Conservation (phyloP, 2,329 filamentous ascomycete species). For the Aureobasidium leucospermi region DNA sequence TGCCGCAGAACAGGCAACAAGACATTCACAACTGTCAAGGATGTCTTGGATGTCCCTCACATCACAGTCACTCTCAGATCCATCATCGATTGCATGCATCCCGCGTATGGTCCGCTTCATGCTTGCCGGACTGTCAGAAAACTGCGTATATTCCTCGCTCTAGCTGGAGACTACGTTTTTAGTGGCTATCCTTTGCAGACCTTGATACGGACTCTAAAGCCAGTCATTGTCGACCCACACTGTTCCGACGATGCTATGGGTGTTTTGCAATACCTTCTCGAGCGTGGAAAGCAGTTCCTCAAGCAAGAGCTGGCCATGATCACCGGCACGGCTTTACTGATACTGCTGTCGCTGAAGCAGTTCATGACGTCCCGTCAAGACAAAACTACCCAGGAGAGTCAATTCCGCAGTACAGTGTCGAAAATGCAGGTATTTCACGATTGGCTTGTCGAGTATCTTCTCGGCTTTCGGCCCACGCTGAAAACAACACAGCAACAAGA, state of each 20-base stretch:
- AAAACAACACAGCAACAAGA: conserved; percentile 28
- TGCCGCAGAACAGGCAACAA: conserved; percentile 65
- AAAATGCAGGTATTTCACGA: conserved; percentile 68
- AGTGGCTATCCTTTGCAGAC: conserved; percentile 82
- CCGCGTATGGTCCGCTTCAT: conserved; percentile 77
- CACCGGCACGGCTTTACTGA: conserved; percentile 71
- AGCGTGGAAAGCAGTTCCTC: conserved; percentile 59
- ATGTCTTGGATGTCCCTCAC: conserved; percentile 22
- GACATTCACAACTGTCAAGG: conserved; percentile 57
- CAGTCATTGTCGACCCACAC: conserved; percentile 72
- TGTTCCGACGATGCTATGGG: conserved; percentile 89
- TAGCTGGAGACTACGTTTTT: conserved; percentile 67
- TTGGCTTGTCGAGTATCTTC: conserved; percentile 69
- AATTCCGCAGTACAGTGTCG: conserved; percentile 68
- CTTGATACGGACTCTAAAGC: conserved; percentile 71
- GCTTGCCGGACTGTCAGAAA: conserved; percentile 82
- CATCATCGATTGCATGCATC: conserved; percentile 72
- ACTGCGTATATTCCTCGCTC: conserved; percentile 68
- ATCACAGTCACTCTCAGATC: conserved; percentile 50
- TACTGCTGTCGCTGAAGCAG: conserved; percentile 67
- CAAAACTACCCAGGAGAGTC: conserved; percentile 76
- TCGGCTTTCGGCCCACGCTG: conserved; percentile 39
- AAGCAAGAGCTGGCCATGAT: conserved; percentile 63
- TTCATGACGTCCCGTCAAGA: conserved; percentile 70
- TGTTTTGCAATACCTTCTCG: conserved; percentile 75